Conservation (phyloP, 2,329 filamentous ascomycete genomes). For the Epichloe baconii region DNA sequence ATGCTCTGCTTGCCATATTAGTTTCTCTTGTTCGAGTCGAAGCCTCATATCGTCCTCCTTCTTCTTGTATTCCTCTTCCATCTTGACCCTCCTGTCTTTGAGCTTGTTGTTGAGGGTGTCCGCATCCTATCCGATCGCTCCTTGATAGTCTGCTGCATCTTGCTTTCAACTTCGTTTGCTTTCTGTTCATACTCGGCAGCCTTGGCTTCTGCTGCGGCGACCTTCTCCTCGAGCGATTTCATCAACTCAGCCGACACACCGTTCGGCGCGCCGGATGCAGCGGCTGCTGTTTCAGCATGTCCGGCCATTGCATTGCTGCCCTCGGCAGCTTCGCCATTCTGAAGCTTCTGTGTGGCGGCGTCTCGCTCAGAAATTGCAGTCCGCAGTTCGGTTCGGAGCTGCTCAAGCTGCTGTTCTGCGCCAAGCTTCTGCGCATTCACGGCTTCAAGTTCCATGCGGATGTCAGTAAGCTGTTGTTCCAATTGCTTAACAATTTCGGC, state of each 20-base stretch:
- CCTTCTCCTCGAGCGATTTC: slow-evolving; percentile 47
- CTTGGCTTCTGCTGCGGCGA: slow-evolving; percentile 46
- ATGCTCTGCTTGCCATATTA: slow-evolving; percentile 47
- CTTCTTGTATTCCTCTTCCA: slow-evolving; percentile 39
- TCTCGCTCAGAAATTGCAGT: slow-evolving; percentile 51
- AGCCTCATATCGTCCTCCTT: slow-evolving; percentile 40
- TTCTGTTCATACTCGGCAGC: slow-evolving; percentile 53
- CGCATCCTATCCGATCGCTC: slow-evolving; percentile 58
- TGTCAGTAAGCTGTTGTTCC: slow-evolving; percentile 34
- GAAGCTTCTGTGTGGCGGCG: slow-evolving; percentile 32
- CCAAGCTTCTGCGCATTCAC: slow-evolving; percentile 54
- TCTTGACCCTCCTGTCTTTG: slow-evolving; percentile 45
- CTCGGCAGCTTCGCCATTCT: slow-evolving; percentile 16
- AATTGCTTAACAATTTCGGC: slow-evolving; percentile 34
- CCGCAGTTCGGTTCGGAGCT: slow-evolving; percentile 45
- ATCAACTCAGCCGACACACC: slow-evolving; percentile 43
- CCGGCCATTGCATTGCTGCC: slow-evolving; percentile 1
- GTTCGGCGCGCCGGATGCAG: slow-evolving; percentile 8
- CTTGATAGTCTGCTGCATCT: slow-evolving; percentile 47
- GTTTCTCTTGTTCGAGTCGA: slow-evolving; percentile 48
- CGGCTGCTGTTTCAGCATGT: background rate
- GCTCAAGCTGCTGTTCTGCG: slow-evolving; percentile 49
- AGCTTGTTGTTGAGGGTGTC: slow-evolving; percentile 56
- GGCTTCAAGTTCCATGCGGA: slow-evolving; percentile 49
- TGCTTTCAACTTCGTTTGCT: slow-evolving; percentile 50